These are phyloP conservation scores for Plasmodium knowlesi DNA, from an alignment of 169 alveolate species.

Conservation along the genomic window DNA sequence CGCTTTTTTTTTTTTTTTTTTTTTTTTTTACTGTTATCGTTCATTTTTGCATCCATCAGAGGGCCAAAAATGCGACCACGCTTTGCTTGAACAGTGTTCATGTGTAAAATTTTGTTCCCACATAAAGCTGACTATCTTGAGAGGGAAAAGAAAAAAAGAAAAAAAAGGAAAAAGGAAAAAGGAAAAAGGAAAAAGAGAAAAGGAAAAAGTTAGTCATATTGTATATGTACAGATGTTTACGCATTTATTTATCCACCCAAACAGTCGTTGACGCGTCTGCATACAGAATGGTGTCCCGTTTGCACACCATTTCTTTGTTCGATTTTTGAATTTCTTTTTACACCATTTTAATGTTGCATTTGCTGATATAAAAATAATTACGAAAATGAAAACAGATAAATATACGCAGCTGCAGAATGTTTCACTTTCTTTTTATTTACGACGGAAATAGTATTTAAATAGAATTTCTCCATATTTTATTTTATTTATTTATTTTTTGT, in stretches of 20 bases:
- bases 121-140: background rate
- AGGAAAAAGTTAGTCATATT: background rate
- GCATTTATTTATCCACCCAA: background rate
- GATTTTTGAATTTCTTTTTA: background rate
- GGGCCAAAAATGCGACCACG: background rate
- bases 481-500: background rate
- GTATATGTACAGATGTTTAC: background rate
- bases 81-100: background rate
- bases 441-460: constrained; percentile 1
- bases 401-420: background rate
- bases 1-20: background rate
- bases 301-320: background rate
- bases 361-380: constrained; percentile 1
- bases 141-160: background rate
- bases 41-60: background rate
- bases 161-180: background rate
- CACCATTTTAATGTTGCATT: background rate
- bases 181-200: background rate
- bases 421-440: background rate
- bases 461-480: background rate
- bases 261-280: background rate
- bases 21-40: background rate
- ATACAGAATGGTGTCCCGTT: background rate
- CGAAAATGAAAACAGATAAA: background rate
- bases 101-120: background rate